A percentile compares a stretch with the other conserved stretches of the same genome.
Evolutionary conservation across 768 basidiomycete species (phyloP).

Genomic region (Psilocybe cyanescens): DNA sequence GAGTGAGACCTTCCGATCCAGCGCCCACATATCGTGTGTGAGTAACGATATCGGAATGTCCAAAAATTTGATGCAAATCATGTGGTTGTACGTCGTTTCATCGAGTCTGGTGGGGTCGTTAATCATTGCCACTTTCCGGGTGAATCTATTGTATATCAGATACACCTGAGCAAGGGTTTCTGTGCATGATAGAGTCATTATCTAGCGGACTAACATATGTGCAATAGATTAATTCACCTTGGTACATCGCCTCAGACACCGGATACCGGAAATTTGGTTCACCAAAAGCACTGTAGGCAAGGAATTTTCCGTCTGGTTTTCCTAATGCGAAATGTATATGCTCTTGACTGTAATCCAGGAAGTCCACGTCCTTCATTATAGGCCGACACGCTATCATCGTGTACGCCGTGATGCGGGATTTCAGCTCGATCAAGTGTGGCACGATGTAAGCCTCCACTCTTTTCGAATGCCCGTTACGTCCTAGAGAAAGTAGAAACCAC

Average conservation of each 20-base stretch:
- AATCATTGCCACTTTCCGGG: not conserved
- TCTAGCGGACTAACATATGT: not conserved
- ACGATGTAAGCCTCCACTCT: not conserved
- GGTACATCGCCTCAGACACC: not conserved
- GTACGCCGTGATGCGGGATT: not conserved
- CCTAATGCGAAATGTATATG: conserved; percentile 2
- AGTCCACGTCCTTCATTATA: not conserved
- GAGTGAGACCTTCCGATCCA: not conserved
- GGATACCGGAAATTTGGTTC: not conserved
- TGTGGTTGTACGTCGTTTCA: conserved; percentile 4
- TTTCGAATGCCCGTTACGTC: not conserved
- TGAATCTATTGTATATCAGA: not conserved
- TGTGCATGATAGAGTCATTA: not conserved
- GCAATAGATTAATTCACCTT: not conserved
- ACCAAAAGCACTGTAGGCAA: not conserved
- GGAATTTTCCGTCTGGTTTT: not conserved
- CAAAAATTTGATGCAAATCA: conserved; percentile 1
- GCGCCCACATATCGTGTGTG: not conserved
- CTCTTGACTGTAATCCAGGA: conserved; percentile 1
- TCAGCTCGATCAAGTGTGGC: not conserved
- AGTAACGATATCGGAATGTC: not conserved
- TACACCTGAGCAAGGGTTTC: not conserved
- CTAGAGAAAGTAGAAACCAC: not conserved
- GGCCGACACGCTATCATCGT: not conserved
- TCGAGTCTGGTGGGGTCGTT: not conserved